phyloP scores from a whole-genome alignment of 1,139 yeast species.

The Yamadazyma sp. region DNA sequence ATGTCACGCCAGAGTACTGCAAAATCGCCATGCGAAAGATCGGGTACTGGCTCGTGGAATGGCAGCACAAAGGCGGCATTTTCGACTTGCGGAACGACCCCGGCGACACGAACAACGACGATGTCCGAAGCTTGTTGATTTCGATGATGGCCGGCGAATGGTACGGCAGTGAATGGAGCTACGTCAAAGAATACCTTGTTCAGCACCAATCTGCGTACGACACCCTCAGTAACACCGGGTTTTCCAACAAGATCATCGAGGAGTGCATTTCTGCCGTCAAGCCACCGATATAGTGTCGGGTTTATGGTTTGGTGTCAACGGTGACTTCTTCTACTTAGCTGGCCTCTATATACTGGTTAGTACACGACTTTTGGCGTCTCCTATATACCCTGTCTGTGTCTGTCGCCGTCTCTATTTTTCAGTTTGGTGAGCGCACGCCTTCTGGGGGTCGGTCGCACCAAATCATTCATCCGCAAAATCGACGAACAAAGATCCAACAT shows the following conservation, averaged over 20 bases:
- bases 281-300: conserved; percentile 45
- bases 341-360: too few relatives aligned
- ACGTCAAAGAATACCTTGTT: conserved; percentile 31
- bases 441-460: background rate
- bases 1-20: conserved; percentile 40
- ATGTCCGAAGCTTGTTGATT: conserved; percentile 24
- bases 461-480: conserved; percentile 3
- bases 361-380: background rate
- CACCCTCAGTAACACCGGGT: conserved; percentile 32
- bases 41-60: conserved; percentile 49
- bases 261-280: conserved; percentile 36
- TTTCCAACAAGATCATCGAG: conserved; percentile 36
- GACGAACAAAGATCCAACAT: conserved; percentile 1
- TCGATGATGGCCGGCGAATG: conserved; percentile 46
- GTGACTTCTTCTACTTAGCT: too few relatives aligned
- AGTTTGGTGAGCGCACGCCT: conserved; percentile 1
- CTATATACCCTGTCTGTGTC: background rate
- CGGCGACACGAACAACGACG: conserved; percentile 14
- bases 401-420: too few relatives aligned
- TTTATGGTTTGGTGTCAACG: too few relatives aligned
- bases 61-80: conserved; percentile 33
- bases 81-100: conserved; percentile 7
- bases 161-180: conserved; percentile 47
- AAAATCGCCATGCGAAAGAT: conserved; percentile 43
- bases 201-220: conserved; percentile 18